Base-by-base conservation (phyloP, 495 filamentous ascomycete species). In the Aspergillus bertholletiae region DNA sequence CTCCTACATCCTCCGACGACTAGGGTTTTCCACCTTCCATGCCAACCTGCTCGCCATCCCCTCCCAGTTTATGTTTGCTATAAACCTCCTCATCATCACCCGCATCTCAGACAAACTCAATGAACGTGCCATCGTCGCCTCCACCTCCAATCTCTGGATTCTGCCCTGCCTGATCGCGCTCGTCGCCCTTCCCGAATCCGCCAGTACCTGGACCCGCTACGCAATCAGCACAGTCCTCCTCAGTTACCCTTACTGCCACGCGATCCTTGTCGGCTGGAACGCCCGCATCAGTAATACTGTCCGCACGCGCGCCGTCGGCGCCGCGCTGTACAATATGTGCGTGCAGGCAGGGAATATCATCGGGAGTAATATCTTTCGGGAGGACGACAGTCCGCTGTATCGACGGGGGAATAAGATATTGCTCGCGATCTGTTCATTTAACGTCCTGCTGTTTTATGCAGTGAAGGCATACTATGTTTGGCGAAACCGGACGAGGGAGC, bases 231-330 rank as follows among this genome's bases (percentile, higher is more conserved):
- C 73, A 3, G 69, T 67, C 0, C 46, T 80, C 5, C 53, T 74
- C 6, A 70, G 70, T 27, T 75, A 76, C 41, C 78, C 78, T 2
- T 80, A 80, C 51, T 73, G 69, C 58, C 78, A 80, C 50, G 74
- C 80, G 0, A 81, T 85, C 28, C 74, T 83, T 46, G 82, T 84
- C 0, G 81, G 70, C 6, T 78, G 78, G 76, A 79, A 77, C 20
- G 74, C 74, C 0, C 66, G 73, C 35, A 82, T 84, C 55, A 73
- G 77, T 15, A 80, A 80, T 32, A 74, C 73, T 0, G 82, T 85
- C 7, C 61, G 81, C 6, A 83, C 81, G 0, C 62, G 82, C 11
- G 74, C 80, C 7, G 75, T 85, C 13, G 68, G 68, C 5, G 67
- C 77, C 0, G 78, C 78, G 0, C 27, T 76, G 7, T 81, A 80